Conservation (phyloP, 2,329 filamentous ascomycete species). For the Blumeriella jaapii region DNA sequence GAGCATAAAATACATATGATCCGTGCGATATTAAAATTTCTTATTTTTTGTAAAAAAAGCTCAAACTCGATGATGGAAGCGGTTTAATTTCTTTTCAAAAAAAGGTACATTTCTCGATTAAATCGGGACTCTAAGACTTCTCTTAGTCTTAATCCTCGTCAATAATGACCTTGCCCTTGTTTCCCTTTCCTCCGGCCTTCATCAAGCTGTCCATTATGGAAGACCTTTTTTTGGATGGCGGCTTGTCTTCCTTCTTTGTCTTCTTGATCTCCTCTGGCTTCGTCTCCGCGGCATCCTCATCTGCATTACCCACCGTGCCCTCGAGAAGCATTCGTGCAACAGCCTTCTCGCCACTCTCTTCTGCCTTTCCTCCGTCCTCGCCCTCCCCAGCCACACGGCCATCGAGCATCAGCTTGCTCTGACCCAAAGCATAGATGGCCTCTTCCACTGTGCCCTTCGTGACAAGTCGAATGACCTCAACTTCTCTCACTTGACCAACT, state of each 20-base stretch:
- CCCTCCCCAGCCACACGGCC: constrained; percentile 53
- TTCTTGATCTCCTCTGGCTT: constrained; percentile 7
- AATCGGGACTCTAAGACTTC: too few species aligned
- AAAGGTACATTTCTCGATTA: too few species aligned
- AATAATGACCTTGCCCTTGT: background rate
- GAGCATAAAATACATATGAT: too few species aligned
- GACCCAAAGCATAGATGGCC: constrained; percentile 79
- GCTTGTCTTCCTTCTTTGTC: constrained; percentile 6
- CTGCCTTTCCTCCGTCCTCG: constrained; percentile 35
- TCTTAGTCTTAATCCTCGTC: background rate
- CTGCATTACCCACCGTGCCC: constrained; percentile 10
- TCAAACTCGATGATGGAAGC: too few species aligned
- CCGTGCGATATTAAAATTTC: too few species aligned
- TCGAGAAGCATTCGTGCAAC: constrained; percentile 24
- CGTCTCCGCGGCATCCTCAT: constrained; percentile 5
- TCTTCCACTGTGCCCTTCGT: constrained; percentile 79
- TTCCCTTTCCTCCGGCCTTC: constrained; percentile 1
- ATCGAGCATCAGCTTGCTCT: constrained; percentile 88
- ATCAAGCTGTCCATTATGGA: constrained; percentile 9
- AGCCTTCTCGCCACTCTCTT: constrained; percentile 23
- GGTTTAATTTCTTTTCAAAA: too few species aligned
- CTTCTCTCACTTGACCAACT: constrained; percentile 79
- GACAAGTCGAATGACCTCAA: constrained; percentile 82
- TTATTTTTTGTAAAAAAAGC: too few species aligned
- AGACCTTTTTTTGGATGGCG: constrained; percentile 8